phyloP scores from a whole-genome alignment of 352 stramenopile genomes.

The Globisporangium cylindrosporum region DNA sequence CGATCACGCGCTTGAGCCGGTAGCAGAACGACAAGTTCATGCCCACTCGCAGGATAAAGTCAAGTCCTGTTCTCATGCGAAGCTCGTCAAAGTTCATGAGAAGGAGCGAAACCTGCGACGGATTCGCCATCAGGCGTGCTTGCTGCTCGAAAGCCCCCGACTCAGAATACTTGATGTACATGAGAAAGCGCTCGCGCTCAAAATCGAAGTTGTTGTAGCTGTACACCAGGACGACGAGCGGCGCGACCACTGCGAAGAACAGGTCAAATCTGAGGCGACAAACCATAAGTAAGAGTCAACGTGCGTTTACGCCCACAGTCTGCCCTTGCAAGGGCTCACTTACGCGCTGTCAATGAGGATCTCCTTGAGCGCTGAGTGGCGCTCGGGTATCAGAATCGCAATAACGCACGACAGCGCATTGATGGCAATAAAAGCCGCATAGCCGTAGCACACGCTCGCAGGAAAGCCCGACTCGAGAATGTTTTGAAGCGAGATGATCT shows the following conservation, averaged over 20 bases:
- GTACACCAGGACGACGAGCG: slow-evolving; percentile 30
- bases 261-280: slow-evolving; percentile 30
- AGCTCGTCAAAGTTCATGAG: slow-evolving; percentile 30
- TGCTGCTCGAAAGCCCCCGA: slow-evolving; percentile 32
- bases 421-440: slow-evolving; percentile 23
- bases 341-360: slow-evolving; percentile 38
- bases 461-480: slow-evolving; percentile 37
- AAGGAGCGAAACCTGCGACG: slow-evolving; percentile 30
- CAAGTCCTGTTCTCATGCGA: slow-evolving; percentile 19
- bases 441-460: slow-evolving; percentile 23
- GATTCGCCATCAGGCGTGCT: slow-evolving; percentile 28
- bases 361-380: slow-evolving; percentile 26
- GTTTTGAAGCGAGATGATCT: slow-evolving; percentile 24
- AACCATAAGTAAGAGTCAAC: not conserved
- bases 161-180: slow-evolving; percentile 19
- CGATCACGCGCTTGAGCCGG: too few species aligned
- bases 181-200: slow-evolving; percentile 23
- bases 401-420: slow-evolving; percentile 27
- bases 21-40: slow-evolving; percentile 16
- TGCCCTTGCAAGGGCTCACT: not conserved
- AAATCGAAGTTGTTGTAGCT: slow-evolving; percentile 34
- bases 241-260: slow-evolving; percentile 29
- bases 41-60: slow-evolving; percentile 27
- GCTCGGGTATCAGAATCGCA: slow-evolving; percentile 21
- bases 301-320: too few species aligned